Evolutionary conservation across 83 land plant species (phyloP), one percentile per base, ranked within the genome.

Genomic region (Picea mariana): DNA sequence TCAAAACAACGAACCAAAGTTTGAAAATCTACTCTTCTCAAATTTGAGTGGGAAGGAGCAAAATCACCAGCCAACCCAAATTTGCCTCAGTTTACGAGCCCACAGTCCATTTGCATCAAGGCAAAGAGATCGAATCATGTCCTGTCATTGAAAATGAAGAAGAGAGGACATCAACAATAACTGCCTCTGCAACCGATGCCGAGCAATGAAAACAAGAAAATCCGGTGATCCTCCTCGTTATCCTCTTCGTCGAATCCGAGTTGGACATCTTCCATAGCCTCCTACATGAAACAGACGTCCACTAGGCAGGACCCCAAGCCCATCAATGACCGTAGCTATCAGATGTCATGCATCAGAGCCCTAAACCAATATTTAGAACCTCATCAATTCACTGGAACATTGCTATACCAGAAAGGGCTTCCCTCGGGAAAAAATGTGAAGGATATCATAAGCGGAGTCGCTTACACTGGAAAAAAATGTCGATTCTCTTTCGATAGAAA

Each of bases 391-490:
- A 81, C 79, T 40, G 8, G 80, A 64, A 60, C 86, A 72, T 42
- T 44, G 38, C 75, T 49, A 9, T 80, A 86, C 69, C 73, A 78
- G 47, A 84, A 92, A 68, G 91, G 91, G 8, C 73, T 87, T 58
- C 99, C 97, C 27, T 85, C 94, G 23, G 86, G 85, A 20, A 89
- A 88, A 62, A 94, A 94, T 44, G 85, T 96, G 55, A 58, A 81
- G 38, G 83, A 90, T 13, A 89, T 92, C 61, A 79, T 96, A 38
- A 81, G 80, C 11, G 65, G 82, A 93, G 65, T 27, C 1, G 31
- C 31, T 27, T 27, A 27, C 31, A 27, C 31, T 27, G 1, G 1
- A 0, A 27, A 27, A 27, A 27, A 27, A 27, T 27, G 0, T 1
- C 31, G 31, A 27, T 27, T 27, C 31, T 27, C 31, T 27, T 1